phyloP scores from a whole-genome alignment of 2,329 filamentous ascomycete genomes.

The Cercospora sp. region DNA sequence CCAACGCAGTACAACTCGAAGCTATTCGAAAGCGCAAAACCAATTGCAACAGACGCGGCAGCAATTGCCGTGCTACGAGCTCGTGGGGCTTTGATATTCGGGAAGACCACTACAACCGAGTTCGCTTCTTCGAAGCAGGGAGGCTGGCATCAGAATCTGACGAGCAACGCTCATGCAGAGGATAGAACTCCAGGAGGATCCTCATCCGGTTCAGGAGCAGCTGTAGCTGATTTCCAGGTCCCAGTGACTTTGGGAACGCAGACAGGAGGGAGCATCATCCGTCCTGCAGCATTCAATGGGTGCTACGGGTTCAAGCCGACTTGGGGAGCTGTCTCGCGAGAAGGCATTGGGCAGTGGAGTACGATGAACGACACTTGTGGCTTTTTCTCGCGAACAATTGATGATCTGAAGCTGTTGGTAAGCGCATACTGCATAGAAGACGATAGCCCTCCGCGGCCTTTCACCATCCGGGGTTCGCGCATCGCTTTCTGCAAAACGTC shows the following conservation, averaged over 20 bases:
- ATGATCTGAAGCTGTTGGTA: slow-evolving; percentile 59
- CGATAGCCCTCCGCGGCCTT: slow-evolving; percentile 38
- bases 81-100: slow-evolving; percentile 59
- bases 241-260: slow-evolving; percentile 65
- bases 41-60: slow-evolving; percentile 53
- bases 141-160: slow-evolving; percentile 37
- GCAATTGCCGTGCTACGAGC: slow-evolving; percentile 54
- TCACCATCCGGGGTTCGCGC: slow-evolving; percentile 39
- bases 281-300: slow-evolving; percentile 65
- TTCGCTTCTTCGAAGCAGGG: slow-evolving; percentile 61
- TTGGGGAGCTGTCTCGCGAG: slow-evolving; percentile 61
- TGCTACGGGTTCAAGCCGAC: slow-evolving; percentile 65
- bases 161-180: slow-evolving; percentile 57
- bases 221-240: slow-evolving; percentile 64
- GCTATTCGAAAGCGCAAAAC: slow-evolving; percentile 50
- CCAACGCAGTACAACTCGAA: slow-evolving; percentile 58
- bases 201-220: slow-evolving; percentile 65
- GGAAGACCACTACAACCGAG: slow-evolving; percentile 63
- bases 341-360: slow-evolving; percentile 61
- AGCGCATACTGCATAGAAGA: slow-evolving; percentile 38
- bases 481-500: slow-evolving; percentile 58
- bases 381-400: slow-evolving; percentile 57
- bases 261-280: slow-evolving; percentile 64
- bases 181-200: slow-evolving; percentile 64
- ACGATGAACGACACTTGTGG: slow-evolving; percentile 63